A percentile compares a stretch with the other conserved stretches of the same genome.
These are phyloP conservation scores for Ophiostoma perfectum DNA, from an alignment of 2,329 filamentous ascomycete species.

Conservation along the genomic window DNA sequence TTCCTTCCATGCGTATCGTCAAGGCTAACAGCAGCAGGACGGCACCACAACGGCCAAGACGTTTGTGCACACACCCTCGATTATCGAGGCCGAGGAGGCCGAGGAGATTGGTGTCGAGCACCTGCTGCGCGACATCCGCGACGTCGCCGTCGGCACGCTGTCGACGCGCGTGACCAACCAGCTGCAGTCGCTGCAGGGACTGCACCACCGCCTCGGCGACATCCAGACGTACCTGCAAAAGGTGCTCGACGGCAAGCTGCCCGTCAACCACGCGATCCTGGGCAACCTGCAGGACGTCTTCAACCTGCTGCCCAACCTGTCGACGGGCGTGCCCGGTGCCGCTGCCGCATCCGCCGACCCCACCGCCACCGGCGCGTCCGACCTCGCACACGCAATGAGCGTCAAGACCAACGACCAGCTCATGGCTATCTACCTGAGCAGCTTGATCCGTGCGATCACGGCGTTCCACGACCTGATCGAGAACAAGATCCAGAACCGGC, in stretches of 20 bases:
- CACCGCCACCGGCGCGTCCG: conserved; percentile 62
- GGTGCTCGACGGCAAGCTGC: conserved; percentile 85
- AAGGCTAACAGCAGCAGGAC: conserved; percentile 55
- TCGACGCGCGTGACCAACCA: conserved; percentile 97
- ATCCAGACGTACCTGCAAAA: conserved; percentile 95
- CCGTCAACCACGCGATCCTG: conserved; percentile 94
- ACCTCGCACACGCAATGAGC: conserved; percentile 93
- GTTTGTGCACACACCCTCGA: conserved; percentile 96
- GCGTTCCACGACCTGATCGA: conserved; percentile 99
- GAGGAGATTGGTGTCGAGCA: conserved; percentile 99
- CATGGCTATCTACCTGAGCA: conserved; percentile 96
- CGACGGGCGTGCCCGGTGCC: conserved; percentile 53
- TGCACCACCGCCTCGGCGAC: conserved; percentile 89
- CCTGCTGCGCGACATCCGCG: conserved; percentile 92
- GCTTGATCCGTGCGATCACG: conserved; percentile 93
- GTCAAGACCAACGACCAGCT: conserved; percentile 99
- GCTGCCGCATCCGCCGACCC: conserved; percentile 30
- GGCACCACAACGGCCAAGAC: conserved; percentile 95
- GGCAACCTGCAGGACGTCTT: conserved; percentile 99
- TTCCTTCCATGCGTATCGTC: too few species aligned
- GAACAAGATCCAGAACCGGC: conserved; percentile 99
- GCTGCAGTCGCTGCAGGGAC: conserved; percentile 90
- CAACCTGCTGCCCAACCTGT: conserved; percentile 94
- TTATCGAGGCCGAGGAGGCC: conserved; percentile 97
- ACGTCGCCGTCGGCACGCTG: conserved; percentile 93